These are phyloP conservation scores for Cutaneotrichosporon sp. DNA, from an alignment of 1,284 basidiomycete genomes.

Conservation along the genomic window DNA sequence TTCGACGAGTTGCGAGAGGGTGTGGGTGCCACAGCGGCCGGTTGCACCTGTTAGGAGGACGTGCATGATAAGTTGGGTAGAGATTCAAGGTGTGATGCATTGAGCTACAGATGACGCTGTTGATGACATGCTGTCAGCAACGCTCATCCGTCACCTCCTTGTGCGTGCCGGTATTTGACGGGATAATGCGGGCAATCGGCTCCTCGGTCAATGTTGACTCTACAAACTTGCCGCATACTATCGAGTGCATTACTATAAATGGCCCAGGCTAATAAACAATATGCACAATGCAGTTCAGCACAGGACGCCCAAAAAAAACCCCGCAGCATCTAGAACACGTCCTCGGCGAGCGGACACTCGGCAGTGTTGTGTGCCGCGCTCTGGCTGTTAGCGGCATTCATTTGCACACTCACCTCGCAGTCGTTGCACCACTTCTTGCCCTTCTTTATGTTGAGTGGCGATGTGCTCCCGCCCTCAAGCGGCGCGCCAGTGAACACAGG, in stretches of 20 bases:
- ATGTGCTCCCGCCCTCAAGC: slow-evolving; percentile 17
- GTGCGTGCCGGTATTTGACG: neutral
- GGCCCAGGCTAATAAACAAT: neutral
- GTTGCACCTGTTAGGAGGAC: slow-evolving; percentile 51
- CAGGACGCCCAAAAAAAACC: neutral
- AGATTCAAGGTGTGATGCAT: no score
- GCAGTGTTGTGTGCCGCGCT: slow-evolving; percentile 46
- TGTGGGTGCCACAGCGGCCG: slow-evolving; percentile 37
- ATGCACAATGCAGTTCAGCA: slow-evolving; percentile 7
- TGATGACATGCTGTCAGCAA: no score
- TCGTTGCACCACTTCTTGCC: slow-evolving; percentile 49
- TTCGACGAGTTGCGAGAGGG: slow-evolving; percentile 31
- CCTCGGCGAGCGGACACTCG: slow-evolving; percentile 51
- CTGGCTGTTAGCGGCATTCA: slow-evolving; percentile 25
- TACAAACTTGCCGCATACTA: neutral
- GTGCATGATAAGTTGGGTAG: slow-evolving; percentile 30
- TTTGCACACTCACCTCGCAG: slow-evolving; percentile 45
- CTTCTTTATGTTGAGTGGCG: slow-evolving; percentile 31
- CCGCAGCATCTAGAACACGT: slow-evolving; percentile 21
- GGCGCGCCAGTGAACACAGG: slow-evolving; percentile 47
- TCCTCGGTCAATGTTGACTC: neutral
- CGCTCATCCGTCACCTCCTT: no score
- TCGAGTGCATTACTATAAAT: neutral
- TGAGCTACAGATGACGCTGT: no score
- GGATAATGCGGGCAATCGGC: neutral